These are phyloP conservation scores for Ocimum tenuiflorum DNA, from an alignment of 257 asterid genomes.

Conservation along the genomic window DNA sequence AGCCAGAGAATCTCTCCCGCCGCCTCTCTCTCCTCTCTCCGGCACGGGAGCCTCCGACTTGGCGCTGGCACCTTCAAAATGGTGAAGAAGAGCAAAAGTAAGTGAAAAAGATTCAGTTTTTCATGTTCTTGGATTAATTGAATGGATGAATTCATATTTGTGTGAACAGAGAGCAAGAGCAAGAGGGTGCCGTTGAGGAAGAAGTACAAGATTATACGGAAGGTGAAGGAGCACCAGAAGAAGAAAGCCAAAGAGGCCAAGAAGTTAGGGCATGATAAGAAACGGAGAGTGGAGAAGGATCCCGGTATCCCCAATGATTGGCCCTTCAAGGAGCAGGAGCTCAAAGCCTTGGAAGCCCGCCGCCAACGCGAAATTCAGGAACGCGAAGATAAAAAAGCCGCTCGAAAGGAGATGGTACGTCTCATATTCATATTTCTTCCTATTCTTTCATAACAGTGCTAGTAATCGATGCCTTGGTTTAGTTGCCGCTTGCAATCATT, in stretches of 20 bases:
- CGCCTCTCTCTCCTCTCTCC: too few relatives aligned
- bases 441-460: neutral
- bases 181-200: constrained; percentile 73
- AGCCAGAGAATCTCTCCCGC: too few relatives aligned
- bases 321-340: constrained; percentile 94
- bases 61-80: constrained; percentile 25
- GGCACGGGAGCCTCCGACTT: too few relatives aligned
- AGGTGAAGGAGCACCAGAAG: constrained; percentile 87
- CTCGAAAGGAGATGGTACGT: constrained; percentile 85
- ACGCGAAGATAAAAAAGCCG: constrained; percentile 77
- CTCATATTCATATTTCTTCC: neutral
- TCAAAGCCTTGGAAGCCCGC: constrained; percentile 75
- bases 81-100: constrained; percentile 87
- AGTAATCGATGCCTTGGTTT: neutral
- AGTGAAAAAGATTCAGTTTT: neutral
- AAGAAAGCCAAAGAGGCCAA: constrained; percentile 87
- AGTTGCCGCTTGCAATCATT: neutral
- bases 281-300: constrained; percentile 71
- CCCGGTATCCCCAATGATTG: constrained; percentile 92
- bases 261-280: constrained; percentile 51
- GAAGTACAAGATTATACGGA: constrained; percentile 71
- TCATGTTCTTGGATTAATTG: neutral
- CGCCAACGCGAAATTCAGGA: constrained; percentile 68
- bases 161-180: constrained; percentile 83
- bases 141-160: neutral